phyloP scores from a whole-genome alignment of 1,284 basidiomycete species.

The Cutaneotrichosporon cyanovorans region DNA sequence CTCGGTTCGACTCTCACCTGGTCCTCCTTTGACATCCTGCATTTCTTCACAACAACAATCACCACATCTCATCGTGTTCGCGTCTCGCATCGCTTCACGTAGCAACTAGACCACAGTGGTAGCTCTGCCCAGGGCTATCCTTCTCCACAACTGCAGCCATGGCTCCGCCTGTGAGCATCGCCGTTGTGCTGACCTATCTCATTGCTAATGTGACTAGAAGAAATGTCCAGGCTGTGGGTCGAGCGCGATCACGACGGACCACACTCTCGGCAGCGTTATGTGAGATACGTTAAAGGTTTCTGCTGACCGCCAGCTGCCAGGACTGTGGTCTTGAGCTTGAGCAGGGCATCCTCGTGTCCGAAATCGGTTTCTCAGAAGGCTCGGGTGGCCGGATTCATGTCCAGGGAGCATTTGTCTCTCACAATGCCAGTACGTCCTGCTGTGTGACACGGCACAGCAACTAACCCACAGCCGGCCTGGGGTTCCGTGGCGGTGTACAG shows the following conservation, averaged over 20 bases:
- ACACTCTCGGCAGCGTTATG: constrained; percentile 30
- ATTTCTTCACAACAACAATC: too few relatives aligned
- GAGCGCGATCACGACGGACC: constrained; percentile 26
- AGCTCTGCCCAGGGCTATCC: too few relatives aligned
- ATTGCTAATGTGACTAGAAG: too few relatives aligned
- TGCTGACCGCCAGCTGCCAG: constrained; percentile 51
- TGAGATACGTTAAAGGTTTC: constrained; percentile 14
- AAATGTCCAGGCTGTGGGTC: constrained; percentile 27
- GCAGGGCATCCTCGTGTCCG: constrained; percentile 87
- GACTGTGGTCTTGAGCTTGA: constrained; percentile 83
- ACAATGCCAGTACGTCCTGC: constrained; percentile 72
- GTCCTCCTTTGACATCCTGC: background rate
- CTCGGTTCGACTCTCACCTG: background rate
- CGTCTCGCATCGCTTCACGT: too few relatives aligned
- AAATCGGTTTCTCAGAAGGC: constrained; percentile 90
- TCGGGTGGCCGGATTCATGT: constrained; percentile 88
- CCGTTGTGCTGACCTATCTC: too few relatives aligned
- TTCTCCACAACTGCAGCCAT: background rate
- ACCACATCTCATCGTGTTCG: too few relatives aligned
- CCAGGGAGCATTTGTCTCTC: constrained; percentile 87
- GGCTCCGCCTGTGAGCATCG: constrained; percentile 7
- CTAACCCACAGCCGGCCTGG: constrained; percentile 23
- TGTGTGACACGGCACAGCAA: background rate
- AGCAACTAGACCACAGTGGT: too few relatives aligned
- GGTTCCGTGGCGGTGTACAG: constrained; percentile 20